These are phyloP conservation scores for Boletus putidus DNA, from an alignment of 1,284 basidiomycete species.

Conservation along the genomic window DNA sequence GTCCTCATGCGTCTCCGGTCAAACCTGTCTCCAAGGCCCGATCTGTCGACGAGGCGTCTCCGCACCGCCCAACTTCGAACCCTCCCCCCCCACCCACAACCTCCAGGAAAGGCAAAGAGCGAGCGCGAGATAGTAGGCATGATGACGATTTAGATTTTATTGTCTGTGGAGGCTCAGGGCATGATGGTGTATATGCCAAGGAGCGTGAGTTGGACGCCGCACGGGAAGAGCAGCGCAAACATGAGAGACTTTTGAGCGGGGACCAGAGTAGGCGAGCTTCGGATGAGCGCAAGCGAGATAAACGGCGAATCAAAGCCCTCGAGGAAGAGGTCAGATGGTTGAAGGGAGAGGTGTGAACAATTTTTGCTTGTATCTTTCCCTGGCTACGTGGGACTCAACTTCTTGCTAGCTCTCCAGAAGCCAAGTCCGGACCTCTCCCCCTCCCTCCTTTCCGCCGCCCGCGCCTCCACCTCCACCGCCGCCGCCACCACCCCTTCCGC, in stretches of 20 bases:
- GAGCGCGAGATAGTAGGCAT: constrained; percentile 32
- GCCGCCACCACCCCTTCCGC: constrained; percentile 41
- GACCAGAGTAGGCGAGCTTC: constrained; percentile 25
- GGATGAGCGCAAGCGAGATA: constrained; percentile 56
- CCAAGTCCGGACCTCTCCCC: constrained; percentile 16
- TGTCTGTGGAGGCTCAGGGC: constrained; percentile 44
- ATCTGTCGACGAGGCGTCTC: constrained; percentile 10
- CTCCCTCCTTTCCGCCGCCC: constrained; percentile 21
- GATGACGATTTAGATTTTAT: constrained; percentile 28
- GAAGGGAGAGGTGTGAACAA: constrained; percentile 56
- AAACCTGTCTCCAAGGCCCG: constrained; percentile 17
- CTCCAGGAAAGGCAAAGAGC: constrained; percentile 53
- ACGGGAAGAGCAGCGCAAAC: constrained; percentile 47
- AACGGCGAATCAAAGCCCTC: constrained; percentile 60
- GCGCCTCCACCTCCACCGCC: constrained; percentile 47
- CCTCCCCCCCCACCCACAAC: background rate
- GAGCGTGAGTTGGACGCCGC: constrained; percentile 58
- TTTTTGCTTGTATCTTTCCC: constrained; percentile 2
- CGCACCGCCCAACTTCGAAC: background rate
- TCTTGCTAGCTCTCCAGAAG: constrained; percentile 48
- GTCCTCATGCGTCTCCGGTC: constrained; percentile 34
- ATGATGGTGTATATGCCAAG: constrained; percentile 54
- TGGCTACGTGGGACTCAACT: background rate
- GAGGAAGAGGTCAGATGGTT: constrained; percentile 66
- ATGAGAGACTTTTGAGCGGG: constrained; percentile 38